Evolutionary conservation across 805 yeast species (phyloP).

Genomic region (Zygosaccharomyces bisporus): DNA sequence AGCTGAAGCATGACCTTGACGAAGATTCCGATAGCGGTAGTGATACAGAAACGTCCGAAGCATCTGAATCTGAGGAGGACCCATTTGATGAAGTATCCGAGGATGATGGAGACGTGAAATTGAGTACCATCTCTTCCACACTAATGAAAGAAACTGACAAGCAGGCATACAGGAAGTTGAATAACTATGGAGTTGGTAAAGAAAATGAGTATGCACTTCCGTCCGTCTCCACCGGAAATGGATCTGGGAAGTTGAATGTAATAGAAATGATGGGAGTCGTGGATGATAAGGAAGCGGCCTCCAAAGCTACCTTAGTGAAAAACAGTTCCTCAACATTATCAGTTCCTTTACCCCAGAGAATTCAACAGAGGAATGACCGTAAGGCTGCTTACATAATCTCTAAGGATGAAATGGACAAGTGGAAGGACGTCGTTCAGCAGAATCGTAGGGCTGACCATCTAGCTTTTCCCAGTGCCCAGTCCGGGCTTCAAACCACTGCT

Average conservation of each 20-base stretch:
- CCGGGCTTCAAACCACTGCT: conserved; percentile 42
- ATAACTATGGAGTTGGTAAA: conserved; percentile 49
- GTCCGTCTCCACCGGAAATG: conserved; percentile 32
- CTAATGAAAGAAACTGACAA: conserved; percentile 36
- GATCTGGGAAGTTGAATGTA: conserved; percentile 49
- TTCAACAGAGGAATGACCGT: conserved; percentile 82
- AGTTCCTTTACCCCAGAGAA: conserved; percentile 80
- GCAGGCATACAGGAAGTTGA: conserved; percentile 42
- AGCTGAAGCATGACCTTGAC: conserved; percentile 18
- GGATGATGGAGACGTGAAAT: conserved; percentile 48
- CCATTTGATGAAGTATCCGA: conserved; percentile 39
- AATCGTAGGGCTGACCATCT: conserved; percentile 83
- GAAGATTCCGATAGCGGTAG: conserved; percentile 13
- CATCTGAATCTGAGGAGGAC: conserved; percentile 30
- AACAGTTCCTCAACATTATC: conserved; percentile 50
- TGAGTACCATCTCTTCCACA: conserved; percentile 46
- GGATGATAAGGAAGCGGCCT: conserved; percentile 46
- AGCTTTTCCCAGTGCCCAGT: conserved; percentile 58
- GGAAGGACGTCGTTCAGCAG: conserved; percentile 79
- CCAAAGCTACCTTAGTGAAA: conserved; percentile 48
- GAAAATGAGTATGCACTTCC: conserved; percentile 74
- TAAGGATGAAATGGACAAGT: conserved; percentile 77
- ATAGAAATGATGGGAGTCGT: conserved; percentile 73
- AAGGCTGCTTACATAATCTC: conserved; percentile 87
- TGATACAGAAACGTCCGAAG: conserved; percentile 22